A percentile compares a stretch with the other conserved stretches of the same genome.
Evolutionary conservation across 371 early-diverging fungal species (phyloP).

Genomic region (Lichtheimia corymbifera): DNA sequence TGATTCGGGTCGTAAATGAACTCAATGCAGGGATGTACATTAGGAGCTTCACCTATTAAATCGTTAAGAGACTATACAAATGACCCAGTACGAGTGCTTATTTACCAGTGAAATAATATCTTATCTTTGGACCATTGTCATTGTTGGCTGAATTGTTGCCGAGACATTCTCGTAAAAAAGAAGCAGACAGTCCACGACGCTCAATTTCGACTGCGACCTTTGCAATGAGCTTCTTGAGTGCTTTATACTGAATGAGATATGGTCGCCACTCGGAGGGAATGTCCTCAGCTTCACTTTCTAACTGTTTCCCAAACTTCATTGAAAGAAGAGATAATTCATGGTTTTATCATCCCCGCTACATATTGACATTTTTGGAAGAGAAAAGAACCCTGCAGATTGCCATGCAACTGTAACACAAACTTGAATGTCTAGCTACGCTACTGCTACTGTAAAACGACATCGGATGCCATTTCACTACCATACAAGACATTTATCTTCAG

Average conservation of each 20-base stretch:
- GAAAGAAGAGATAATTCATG: background rate
- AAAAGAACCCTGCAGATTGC: no score
- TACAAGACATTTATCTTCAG: slow-evolving; percentile 52
- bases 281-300: slow-evolving; percentile 67
- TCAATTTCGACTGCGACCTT: slow-evolving; percentile 72
- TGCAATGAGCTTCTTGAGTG: slow-evolving; percentile 64
- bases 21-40: slow-evolving; percentile 45
- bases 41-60: slow-evolving; percentile 36
- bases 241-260: slow-evolving; percentile 67
- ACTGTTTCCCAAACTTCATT: slow-evolving; percentile 80
- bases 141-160: slow-evolving; percentile 23
- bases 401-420: no score
- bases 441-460: no score
- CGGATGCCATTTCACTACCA: slow-evolving; percentile 27
- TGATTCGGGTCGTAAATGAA: slow-evolving; percentile 35
- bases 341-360: no score
- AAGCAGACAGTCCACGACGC: slow-evolving; percentile 51
- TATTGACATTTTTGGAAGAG: no score
- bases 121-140: slow-evolving; percentile 36
- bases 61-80: background rate
- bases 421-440: no score
- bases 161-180: slow-evolving; percentile 50
- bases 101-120: slow-evolving; percentile 59
- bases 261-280: slow-evolving; percentile 73
- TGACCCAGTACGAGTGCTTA: background rate